These are phyloP conservation scores for Coemansia sp. DNA, from an alignment of 371 early-diverging fungal genomes.

Conservation along the genomic window DNA sequence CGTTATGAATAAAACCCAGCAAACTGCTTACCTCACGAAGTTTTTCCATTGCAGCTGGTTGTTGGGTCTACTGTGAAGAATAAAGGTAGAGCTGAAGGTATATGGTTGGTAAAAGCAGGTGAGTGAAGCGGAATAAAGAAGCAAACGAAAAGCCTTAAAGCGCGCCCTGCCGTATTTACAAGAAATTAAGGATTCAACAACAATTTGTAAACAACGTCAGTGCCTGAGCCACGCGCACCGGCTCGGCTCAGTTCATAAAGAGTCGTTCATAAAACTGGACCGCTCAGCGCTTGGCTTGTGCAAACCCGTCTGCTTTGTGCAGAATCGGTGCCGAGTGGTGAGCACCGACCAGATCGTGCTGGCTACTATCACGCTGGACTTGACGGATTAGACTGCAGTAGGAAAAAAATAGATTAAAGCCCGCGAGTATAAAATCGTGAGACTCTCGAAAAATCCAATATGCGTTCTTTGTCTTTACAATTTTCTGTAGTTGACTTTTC, in stretches of 20 bases:
- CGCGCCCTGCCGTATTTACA: neutral
- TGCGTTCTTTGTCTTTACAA: no score
- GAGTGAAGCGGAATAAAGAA: neutral
- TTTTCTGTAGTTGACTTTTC: no score
- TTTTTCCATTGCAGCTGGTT: conserved; percentile 53
- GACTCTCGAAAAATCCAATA: neutral
- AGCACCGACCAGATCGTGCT: neutral
- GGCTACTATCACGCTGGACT: neutral
- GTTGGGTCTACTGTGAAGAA: neutral
- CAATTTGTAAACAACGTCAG: neutral
- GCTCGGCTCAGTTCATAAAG: neutral
- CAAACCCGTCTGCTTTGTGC: neutral
- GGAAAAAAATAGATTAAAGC: neutral
- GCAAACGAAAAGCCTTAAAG: neutral
- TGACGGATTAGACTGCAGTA: neutral
- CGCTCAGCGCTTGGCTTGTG: neutral
- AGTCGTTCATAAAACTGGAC: neutral
- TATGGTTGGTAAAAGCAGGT: neutral
- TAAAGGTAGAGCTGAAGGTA: neutral
- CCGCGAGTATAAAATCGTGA: neutral
- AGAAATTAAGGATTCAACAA: conserved; percentile 1
- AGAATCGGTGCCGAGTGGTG: neutral
- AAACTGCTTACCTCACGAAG: conserved; percentile 55
- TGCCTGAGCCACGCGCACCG: conserved; percentile 1
- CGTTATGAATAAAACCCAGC: neutral